Conservation (phyloP, 2,329 filamentous ascomycete species). For the Diaporthe aspalathi region DNA sequence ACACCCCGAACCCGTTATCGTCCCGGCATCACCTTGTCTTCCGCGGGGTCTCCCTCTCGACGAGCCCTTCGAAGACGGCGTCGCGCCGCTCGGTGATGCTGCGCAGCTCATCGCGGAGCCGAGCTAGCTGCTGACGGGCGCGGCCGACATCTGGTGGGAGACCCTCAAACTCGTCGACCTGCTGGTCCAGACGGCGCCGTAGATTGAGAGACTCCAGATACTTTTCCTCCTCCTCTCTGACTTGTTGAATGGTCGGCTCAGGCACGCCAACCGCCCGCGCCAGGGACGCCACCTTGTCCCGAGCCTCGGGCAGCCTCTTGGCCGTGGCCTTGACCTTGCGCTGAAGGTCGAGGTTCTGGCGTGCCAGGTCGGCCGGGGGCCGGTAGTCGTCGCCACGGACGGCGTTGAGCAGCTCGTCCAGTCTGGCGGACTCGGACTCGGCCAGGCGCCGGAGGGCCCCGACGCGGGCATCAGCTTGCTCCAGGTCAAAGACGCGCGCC, state of each 20-base stretch:
- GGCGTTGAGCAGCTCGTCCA: constrained; percentile 54
- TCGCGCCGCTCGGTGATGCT: constrained; percentile 74
- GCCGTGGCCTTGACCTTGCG: constrained; percentile 75
- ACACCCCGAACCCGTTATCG: constrained; percentile 34
- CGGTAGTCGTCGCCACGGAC: constrained; percentile 62
- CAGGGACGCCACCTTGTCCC: constrained; percentile 62
- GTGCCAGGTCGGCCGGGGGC: constrained; percentile 68
- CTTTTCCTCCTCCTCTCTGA: constrained; percentile 67
- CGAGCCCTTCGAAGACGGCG: constrained; percentile 78
- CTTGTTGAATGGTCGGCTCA: constrained; percentile 65
- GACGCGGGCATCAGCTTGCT: constrained; percentile 67
- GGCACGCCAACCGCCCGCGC: constrained; percentile 49
- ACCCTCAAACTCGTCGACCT: constrained; percentile 75
- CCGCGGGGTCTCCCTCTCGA: constrained; percentile 69
- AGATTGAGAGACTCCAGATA: constrained; percentile 67
- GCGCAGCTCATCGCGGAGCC: constrained; percentile 72
- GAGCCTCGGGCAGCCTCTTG: constrained; percentile 75
- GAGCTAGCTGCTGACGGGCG: constrained; percentile 77
- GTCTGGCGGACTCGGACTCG: constrained; percentile 58
- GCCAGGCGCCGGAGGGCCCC: constrained; percentile 68
- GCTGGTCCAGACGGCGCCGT: constrained; percentile 70
- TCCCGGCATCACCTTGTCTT: constrained; percentile 48
- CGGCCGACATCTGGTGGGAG: constrained; percentile 77
- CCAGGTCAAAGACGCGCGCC: constrained; percentile 62
- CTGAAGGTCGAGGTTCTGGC: constrained; percentile 79